Evolutionary conservation across 2,329 filamentous ascomycete species (phyloP).

Genomic region (Ceratocystis cubensis): DNA sequence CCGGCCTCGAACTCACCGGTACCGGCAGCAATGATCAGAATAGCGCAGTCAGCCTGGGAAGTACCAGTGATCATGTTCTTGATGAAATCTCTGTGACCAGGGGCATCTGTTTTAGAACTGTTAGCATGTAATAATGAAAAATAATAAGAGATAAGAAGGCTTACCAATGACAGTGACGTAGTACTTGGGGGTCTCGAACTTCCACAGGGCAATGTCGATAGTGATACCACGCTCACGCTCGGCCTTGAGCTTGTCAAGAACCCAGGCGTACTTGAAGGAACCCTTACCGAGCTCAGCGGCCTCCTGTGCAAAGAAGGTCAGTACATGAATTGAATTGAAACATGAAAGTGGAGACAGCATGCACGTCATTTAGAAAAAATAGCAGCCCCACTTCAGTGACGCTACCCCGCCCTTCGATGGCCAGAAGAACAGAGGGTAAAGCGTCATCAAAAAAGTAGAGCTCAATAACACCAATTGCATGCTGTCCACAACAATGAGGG

Average conservation of each 20-base stretch:
- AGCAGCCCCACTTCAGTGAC: not conserved
- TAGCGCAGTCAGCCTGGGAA: slow-evolving; percentile 98
- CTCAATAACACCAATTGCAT: not conserved
- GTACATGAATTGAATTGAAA: slow-evolving; percentile 17
- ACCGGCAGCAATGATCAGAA: slow-evolving; percentile 99
- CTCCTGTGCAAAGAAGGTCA: slow-evolving; percentile 49
- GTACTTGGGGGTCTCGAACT: slow-evolving; percentile 99
- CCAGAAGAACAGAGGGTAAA: not conserved
- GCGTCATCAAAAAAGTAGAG: not conserved
- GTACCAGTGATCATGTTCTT: slow-evolving; percentile 99
- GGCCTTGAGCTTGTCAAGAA: slow-evolving; percentile 99
- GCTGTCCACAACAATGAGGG: not conserved
- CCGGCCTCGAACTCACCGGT: slow-evolving; percentile 99
- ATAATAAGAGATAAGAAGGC: slow-evolving; percentile 26
- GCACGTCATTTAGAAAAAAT: not conserved
- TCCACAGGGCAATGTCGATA: slow-evolving; percentile 99
- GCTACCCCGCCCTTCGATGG: not conserved
- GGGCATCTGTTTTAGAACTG: slow-evolving; percentile 53
- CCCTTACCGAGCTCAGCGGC: slow-evolving; percentile 98
- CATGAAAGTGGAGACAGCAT: slow-evolving; percentile 13
- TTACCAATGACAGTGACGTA: slow-evolving; percentile 93
- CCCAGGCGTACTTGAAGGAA: slow-evolving; percentile 99
- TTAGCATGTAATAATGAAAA: not conserved
- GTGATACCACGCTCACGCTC: slow-evolving; percentile 99
- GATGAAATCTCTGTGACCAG: slow-evolving; percentile 99